Percentiles rank a stretch among this genome's conserved stretches.
Evolutionary conservation across 169 alveolate genomes (phyloP).

Genomic region (Plasmodium gonderi): DNA sequence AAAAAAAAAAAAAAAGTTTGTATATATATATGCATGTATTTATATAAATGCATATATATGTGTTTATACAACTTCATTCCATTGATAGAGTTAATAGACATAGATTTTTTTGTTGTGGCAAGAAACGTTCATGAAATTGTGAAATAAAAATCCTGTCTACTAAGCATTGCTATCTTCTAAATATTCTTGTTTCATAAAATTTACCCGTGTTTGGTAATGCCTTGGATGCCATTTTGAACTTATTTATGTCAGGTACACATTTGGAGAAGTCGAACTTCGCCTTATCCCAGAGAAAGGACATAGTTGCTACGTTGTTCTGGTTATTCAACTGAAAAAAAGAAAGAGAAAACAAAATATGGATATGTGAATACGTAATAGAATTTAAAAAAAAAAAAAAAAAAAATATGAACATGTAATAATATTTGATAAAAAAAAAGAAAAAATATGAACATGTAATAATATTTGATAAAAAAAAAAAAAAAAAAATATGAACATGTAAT

Average conservation of each 20-base stretch:
- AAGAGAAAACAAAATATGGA: slow-evolving; percentile 11
- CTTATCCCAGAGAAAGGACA: slow-evolving; percentile 52
- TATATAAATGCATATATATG: neutral
- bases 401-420: neutral
- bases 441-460: neutral
- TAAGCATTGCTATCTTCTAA: too few relatives aligned
- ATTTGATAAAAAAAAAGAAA: too few relatives aligned
- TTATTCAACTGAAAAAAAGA: slow-evolving; percentile 22
- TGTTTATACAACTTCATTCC: neutral
- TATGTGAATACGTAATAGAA: neutral
- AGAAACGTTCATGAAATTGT: neutral
- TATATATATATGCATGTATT: neutral
- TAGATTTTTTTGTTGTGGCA: neutral
- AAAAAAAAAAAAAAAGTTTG: neutral
- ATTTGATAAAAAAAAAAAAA: neutral
- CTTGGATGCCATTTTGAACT: slow-evolving; percentile 21
- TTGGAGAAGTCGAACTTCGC: slow-evolving; percentile 50
- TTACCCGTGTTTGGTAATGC: slow-evolving; percentile 23
- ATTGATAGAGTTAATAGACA: neutral
- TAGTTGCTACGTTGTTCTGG: slow-evolving; percentile 20
- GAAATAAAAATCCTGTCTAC: too few relatives aligned
- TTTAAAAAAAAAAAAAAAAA: neutral
- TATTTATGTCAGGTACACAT: slow-evolving; percentile 53
- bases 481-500: neutral
- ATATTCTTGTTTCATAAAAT: neutral